Base-by-base conservation (phyloP, 345 rosid species). In the Eucalyptus pauciflora region DNA sequence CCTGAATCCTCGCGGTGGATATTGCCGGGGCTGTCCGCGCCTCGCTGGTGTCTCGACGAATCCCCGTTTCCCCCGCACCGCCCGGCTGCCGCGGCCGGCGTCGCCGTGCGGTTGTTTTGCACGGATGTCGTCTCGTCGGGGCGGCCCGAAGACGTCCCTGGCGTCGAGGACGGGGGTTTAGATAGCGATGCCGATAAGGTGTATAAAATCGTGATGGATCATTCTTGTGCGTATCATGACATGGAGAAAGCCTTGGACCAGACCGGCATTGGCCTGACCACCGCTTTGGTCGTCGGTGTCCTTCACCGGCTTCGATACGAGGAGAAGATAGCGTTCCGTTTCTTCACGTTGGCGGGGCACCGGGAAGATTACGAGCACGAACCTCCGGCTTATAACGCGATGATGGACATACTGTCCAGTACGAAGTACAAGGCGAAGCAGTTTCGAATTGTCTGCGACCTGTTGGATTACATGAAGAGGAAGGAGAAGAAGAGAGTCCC, bases 381-480 rank as follows among this genome's bases (percentile, higher is more conserved):
- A 93, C 87, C 95, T 56, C 87, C 45, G 88, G 94, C 93, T 25
- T 97, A 94, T 88, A 97, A 95, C 43, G 94, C 14, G 20, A 98
- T 96, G 98, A 94, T 97, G 50, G 99, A 96, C 90, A 95, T 95
- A 51, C 91, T 96, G 92, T 94, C 99, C 22, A 95, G 98, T 80
- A 97, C 99, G 1, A 97, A 95, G 90, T 96, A 98, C 89, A 96
- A 95, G 93, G 93, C 89, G 86, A 96, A 93, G 91, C 98, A 94
- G 90, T 98, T 97, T 91, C 92, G 97, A 87, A 92, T 98, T 31
- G 94, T 97, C 18, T 94, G 97, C 76, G 98, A 94, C 90, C 91
- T 98, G 96, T 93, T 98, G 50, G 99, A 97, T 93, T 94, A 95
- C 93, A 92, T 93, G 97, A 98, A 98, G 92, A 92, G 99, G 91